Base-by-base conservation (phyloP, 2,329 filamentous ascomycete species). In the Alternaria sp. region DNA sequence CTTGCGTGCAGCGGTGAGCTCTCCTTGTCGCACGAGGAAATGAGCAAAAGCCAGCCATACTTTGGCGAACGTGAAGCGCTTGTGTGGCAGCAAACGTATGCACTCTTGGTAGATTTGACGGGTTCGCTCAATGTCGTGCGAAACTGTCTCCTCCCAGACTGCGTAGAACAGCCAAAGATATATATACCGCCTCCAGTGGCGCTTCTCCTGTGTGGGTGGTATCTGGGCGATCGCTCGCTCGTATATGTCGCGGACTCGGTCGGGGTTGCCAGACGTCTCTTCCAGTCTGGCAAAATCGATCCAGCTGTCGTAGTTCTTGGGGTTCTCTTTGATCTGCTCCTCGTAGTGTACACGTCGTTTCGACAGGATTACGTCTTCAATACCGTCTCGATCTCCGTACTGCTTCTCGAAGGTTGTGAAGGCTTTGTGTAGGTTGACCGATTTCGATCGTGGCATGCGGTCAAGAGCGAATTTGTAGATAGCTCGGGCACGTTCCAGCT, bases 351-450 rank as follows among this genome's bases (percentile, higher is more conserved):
- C 91, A 72, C 96, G 87, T 70, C 96, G 88, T 80, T 99, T 99
- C 15, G 93, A 93, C n/a, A 98, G 79, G 28, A 99, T 93, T 9
- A 98, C 94, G 77, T 98, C 93, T 74, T 98, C 95, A 3, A 99
- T 93, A 5, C 96, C 96, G 73, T 97, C 93, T 59, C 88, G 87
- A 79, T 98, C 94, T 67, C 96, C 96, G 77, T 93, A 99, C 74
- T 99, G 96, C 83, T 99, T 99, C 81, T 99, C 96, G 71, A 99
- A 99, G 0, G 92, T 95, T 0, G 95, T 98, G 79, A 98, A 99
- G 13, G 93, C 90, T 77, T 96, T 96, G 83, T 99, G 95, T 9
- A 99, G 86, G 13, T 86, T 85, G 80, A 91, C 89, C 1, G 95
- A 96, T 79, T 91, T 93, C 12, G 93, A 96, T 21, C 96, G 89